A percentile compares a stretch with the other conserved stretches of the same genome.
Evolutionary conservation across 768 basidiomycete species (phyloP).

Genomic region (Sarcomyxa edulis): DNA sequence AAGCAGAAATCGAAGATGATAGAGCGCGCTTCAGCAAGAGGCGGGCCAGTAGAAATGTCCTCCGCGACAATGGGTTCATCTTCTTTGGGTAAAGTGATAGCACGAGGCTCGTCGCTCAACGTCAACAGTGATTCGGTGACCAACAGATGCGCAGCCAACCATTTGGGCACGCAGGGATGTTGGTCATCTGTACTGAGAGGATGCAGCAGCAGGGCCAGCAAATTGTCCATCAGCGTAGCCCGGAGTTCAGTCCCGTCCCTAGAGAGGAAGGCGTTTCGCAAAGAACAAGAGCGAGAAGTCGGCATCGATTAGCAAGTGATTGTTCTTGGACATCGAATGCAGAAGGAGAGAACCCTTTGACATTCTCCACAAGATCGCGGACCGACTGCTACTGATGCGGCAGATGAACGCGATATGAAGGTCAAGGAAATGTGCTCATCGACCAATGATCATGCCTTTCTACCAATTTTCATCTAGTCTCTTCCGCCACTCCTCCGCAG

Average conservation of each 20-base stretch:
- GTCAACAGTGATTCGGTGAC: constrained; percentile 82
- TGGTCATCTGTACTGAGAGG: constrained; percentile 43
- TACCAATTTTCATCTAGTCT: constrained; percentile 63
- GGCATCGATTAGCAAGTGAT: constrained; percentile 74
- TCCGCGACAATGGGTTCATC: constrained; percentile 53
- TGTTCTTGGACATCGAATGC: constrained; percentile 71
- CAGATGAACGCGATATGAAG: constrained; percentile 79
- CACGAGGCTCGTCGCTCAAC: constrained; percentile 65
- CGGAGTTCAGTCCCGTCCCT: constrained; percentile 45
- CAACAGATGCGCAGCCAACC: constrained; percentile 83
- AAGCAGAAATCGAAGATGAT: constrained; percentile 75
- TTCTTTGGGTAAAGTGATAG: constrained; percentile 64
- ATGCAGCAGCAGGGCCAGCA: constrained; percentile 60
- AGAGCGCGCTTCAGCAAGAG: constrained; percentile 53
- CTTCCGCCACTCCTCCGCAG: constrained; percentile 56
- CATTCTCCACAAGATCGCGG: constrained; percentile 69
- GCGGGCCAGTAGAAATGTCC: constrained; percentile 53
- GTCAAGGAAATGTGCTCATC: constrained; percentile 90
- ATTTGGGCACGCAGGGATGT: constrained; percentile 64
- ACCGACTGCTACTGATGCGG: constrained; percentile 61
- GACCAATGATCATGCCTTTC: constrained; percentile 69
- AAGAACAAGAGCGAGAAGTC: constrained; percentile 79
- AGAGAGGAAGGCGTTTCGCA: constrained; percentile 67
- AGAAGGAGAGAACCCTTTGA: constrained; percentile 59
- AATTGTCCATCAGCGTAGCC: constrained; percentile 56